These are phyloP conservation scores for Trichoderma pleuroti DNA, from an alignment of 2,329 filamentous ascomycete species.

Conservation along the genomic window DNA sequence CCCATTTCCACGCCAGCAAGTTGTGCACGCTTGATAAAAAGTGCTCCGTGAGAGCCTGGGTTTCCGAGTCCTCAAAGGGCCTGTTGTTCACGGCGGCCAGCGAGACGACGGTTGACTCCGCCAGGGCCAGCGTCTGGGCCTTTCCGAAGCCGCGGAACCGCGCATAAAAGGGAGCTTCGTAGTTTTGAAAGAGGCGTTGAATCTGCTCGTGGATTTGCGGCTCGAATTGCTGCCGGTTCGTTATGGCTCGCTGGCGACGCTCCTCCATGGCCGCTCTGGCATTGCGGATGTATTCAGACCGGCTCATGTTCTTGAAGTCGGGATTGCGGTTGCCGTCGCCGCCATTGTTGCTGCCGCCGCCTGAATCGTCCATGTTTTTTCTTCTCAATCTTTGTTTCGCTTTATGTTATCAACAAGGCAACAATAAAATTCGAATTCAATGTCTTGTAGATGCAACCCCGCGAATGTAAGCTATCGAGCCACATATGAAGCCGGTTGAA, in stretches of 20 bases:
- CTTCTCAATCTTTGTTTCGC: neutral
- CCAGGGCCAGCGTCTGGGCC: slow-evolving; percentile 29
- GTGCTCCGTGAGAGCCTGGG: slow-evolving; percentile 35
- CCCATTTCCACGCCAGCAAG: slow-evolving; percentile 31
- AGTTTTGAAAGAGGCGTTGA: slow-evolving; percentile 31
- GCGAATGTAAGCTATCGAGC: neutral
- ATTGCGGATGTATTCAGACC: slow-evolving; percentile 24
- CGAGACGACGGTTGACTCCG: slow-evolving; percentile 28
- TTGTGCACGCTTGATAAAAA: slow-evolving; percentile 32
- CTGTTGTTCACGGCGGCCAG: slow-evolving; percentile 31
- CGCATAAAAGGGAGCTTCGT: slow-evolving; percentile 33
- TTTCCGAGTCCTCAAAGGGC: slow-evolving; percentile 36
- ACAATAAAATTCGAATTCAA: neutral
- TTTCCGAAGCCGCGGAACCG: slow-evolving; percentile 30
- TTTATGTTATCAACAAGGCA: neutral
- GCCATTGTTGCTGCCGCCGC: slow-evolving; percentile 10
- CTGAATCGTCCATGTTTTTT: slow-evolving; percentile 21
- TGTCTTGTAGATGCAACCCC: neutral
- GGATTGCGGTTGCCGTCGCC: slow-evolving; percentile 27
- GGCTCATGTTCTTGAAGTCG: slow-evolving; percentile 22
- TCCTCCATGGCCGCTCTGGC: slow-evolving; percentile 33
- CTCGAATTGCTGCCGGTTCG: slow-evolving; percentile 30
- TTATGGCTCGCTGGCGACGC: slow-evolving; percentile 30
- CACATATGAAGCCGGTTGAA: neutral
- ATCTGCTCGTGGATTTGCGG: slow-evolving; percentile 33